These are phyloP conservation scores for Dryas drummondii DNA, from an alignment of 306 rosid genomes.

Conservation along the genomic window DNA sequence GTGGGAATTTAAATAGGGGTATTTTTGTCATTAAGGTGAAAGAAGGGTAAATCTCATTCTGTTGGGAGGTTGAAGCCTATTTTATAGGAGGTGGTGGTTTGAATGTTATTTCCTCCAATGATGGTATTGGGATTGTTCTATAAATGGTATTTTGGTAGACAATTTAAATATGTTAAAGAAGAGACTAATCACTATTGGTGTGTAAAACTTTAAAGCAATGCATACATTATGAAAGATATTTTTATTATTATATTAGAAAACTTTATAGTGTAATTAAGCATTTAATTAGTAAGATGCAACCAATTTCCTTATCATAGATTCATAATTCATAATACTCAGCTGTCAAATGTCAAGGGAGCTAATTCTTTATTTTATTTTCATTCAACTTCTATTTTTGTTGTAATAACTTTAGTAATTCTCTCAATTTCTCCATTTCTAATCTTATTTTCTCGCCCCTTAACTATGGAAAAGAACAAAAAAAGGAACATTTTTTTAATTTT, in stretches of 20 bases:
- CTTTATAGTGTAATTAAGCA: constrained; percentile 8
- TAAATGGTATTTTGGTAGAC: not conserved
- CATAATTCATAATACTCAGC: not conserved
- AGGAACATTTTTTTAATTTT: no score
- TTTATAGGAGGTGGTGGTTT: constrained; percentile 17
- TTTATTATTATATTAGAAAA: constrained; percentile 2
- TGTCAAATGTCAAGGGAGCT: not conserved
- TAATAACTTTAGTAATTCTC: no score
- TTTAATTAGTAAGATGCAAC: constrained; percentile 15
- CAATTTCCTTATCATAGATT: not conserved
- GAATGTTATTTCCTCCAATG: not conserved
- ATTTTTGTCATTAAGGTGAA: constrained; percentile 20
- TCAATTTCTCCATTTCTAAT: no score
- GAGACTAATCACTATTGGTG: not conserved
- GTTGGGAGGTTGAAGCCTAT: constrained; percentile 39
- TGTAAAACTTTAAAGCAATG: constrained; percentile 32
- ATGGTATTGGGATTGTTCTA: not conserved
- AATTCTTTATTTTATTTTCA: no score
- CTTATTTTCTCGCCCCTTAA: no score
- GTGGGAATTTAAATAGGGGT: constrained; percentile 10
- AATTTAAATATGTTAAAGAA: not conserved
- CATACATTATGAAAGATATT: constrained; percentile 9
- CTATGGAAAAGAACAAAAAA: no score
- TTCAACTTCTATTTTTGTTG: no score
- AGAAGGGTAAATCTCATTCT: constrained; percentile 21